phyloP scores from a whole-genome alignment of 2,329 filamentous ascomycete species.

The Claviceps lovelessii region DNA sequence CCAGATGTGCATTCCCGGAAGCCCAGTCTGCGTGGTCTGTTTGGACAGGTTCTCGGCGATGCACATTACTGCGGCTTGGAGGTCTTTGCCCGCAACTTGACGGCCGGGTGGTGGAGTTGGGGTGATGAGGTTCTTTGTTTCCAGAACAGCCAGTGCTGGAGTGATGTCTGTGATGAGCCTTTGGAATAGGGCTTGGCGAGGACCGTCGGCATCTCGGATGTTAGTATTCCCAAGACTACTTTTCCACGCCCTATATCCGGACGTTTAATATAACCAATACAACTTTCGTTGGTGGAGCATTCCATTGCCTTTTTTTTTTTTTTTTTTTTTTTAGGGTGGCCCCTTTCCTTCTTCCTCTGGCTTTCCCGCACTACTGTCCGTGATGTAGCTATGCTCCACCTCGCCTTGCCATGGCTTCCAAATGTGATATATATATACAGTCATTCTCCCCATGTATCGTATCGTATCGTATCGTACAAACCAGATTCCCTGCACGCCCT shows the following conservation, averaged over 20 bases:
- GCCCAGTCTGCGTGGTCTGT: constrained; percentile 50
- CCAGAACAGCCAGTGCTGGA: constrained; percentile 44
- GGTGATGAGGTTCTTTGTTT: constrained; percentile 60
- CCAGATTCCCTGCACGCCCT: not conserved
- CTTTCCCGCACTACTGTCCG: not conserved
- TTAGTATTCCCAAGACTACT: not conserved
- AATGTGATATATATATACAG: constrained; percentile 20
- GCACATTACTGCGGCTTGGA: constrained; percentile 47
- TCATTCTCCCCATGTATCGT: constrained; percentile 8
- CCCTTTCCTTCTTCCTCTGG: not conserved
- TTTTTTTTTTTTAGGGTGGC: not conserved
- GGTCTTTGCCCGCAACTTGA: constrained; percentile 61
- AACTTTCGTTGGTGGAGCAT: not conserved
- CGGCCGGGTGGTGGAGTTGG: constrained; percentile 66
- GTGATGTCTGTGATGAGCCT: not conserved
- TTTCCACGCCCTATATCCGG: no score
- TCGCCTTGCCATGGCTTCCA: not conserved
- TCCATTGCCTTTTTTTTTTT: not conserved
- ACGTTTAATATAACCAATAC: no score
- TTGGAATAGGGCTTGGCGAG: not conserved
- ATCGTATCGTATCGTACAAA: constrained; percentile 13
- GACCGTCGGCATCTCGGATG: not conserved
- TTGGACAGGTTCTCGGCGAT: constrained; percentile 38
- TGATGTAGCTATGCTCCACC: not conserved
- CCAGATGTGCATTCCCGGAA: constrained; percentile 70